phyloP scores from a whole-genome alignment of 495 filamentous ascomycete genomes.

The Penicillium cinerascens region DNA sequence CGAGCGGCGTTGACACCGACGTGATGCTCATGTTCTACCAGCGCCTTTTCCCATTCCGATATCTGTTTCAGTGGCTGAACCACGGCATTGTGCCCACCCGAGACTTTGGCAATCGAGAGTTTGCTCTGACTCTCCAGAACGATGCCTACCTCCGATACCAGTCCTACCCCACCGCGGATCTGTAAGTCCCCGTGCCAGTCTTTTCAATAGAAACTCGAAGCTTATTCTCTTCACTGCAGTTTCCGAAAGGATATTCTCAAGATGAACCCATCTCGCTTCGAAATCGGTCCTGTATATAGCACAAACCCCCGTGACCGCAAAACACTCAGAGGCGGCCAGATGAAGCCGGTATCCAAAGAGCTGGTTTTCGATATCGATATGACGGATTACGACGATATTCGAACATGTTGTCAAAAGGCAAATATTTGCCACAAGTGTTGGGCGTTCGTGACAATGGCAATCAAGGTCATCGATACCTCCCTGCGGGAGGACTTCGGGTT shows the following conservation, averaged over 20 bases:
- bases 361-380: slow-evolving; percentile 98
- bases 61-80: slow-evolving; percentile 97
- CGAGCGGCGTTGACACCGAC: slow-evolving; percentile 64
- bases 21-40: slow-evolving; percentile 91
- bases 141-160: slow-evolving; percentile 92
- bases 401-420: slow-evolving; percentile 89
- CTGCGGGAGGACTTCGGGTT: slow-evolving; percentile 93
- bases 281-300: slow-evolving; percentile 93
- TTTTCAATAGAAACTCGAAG: not conserved
- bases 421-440: slow-evolving; percentile 94
- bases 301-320: slow-evolving; percentile 95
- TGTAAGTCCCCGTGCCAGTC: slow-evolving; percentile 49
- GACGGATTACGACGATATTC: slow-evolving; percentile 96
- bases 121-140: slow-evolving; percentile 86
- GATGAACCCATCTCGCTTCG: slow-evolving; percentile 87
- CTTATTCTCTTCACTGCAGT: slow-evolving; percentile 32
- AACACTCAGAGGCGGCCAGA: slow-evolving; percentile 55
- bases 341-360: slow-evolving; percentile 85
- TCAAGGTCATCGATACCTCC: slow-evolving; percentile 85
- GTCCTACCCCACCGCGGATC: slow-evolving; percentile 78
- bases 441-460: slow-evolving; percentile 94
- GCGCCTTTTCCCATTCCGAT: slow-evolving; percentile 91
- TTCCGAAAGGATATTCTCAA: slow-evolving; percentile 87
- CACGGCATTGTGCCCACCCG: slow-evolving; percentile 80
- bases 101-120: slow-evolving; percentile 91